These are phyloP conservation scores for Globisporangium orthogonon DNA, from an alignment of 352 stramenopile species.

Conservation along the genomic window DNA sequence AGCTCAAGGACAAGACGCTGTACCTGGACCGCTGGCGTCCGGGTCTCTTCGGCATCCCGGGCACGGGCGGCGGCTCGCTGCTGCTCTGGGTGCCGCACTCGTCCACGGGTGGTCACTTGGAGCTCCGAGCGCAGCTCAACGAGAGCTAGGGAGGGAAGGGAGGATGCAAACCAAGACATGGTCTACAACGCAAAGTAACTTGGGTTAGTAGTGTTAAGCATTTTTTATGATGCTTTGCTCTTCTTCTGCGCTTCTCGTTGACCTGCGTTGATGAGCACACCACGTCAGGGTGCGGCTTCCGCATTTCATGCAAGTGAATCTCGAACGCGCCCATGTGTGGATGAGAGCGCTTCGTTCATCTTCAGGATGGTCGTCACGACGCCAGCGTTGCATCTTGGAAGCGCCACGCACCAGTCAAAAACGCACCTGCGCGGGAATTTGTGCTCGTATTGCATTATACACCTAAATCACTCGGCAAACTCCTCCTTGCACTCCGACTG, in stretches of 20 bases:
- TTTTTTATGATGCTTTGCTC: not conserved
- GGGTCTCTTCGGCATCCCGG: conserved; percentile 43
- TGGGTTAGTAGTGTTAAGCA: not conserved
- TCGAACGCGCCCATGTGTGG: too few relatives aligned
- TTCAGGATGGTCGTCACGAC: not conserved
- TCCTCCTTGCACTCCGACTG: too few relatives aligned
- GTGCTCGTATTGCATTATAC: too few relatives aligned
- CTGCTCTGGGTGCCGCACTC: conserved; percentile 48
- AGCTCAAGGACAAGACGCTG: conserved; percentile 51
- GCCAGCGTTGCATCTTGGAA: too few relatives aligned
- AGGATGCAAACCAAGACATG: too few relatives aligned
- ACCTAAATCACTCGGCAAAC: too few relatives aligned
- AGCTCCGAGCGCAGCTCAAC: conserved; percentile 43
- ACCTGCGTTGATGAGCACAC: too few relatives aligned
- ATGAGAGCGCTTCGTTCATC: not conserved
- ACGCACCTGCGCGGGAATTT: too few relatives aligned
- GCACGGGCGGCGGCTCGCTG: conserved; percentile 52
- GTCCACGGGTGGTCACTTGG: conserved; percentile 30
- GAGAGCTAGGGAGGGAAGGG: conserved; percentile 16
- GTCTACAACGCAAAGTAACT: too few relatives aligned
- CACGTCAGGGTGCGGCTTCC: too few relatives aligned
- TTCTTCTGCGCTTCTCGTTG: too few relatives aligned
- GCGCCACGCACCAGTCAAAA: not conserved
- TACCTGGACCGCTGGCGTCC: conserved; percentile 67
- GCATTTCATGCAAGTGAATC: too few relatives aligned